phyloP scores from a whole-genome alignment of 2,329 filamentous ascomycete genomes.

The Phialocephala sp. region DNA sequence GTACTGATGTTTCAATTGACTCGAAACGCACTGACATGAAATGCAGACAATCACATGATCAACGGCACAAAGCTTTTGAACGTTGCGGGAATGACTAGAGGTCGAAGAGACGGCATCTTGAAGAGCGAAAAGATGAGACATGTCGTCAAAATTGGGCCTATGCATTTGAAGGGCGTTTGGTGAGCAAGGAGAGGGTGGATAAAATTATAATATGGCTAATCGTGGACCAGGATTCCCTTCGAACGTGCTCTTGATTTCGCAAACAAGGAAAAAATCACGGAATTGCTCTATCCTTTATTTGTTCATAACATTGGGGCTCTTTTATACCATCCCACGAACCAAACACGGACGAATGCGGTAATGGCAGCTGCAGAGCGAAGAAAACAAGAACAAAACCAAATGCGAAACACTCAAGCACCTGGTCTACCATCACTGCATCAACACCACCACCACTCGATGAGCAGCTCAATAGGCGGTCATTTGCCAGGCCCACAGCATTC shows the following conservation, averaged over 20 bases:
- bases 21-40: slow-evolving; percentile 19
- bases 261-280: slow-evolving; percentile 99
- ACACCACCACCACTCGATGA: slow-evolving; percentile 67
- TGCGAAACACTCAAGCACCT: slow-evolving; percentile 64
- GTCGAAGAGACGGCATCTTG: slow-evolving; percentile 90
- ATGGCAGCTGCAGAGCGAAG: slow-evolving; percentile 84
- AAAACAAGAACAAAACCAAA: slow-evolving; percentile 71
- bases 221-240: slow-evolving; percentile 83
- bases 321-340: slow-evolving; percentile 91
- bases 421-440: slow-evolving; percentile 73
- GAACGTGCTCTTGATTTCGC: slow-evolving; percentile 97
- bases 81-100: slow-evolving; percentile 96
- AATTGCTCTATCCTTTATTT: slow-evolving; percentile 92
- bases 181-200: slow-evolving; percentile 53
- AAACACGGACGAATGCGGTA: slow-evolving; percentile 79
- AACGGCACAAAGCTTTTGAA: slow-evolving; percentile 97
- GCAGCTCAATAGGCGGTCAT: slow-evolving; percentile 60
- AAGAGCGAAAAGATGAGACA: slow-evolving; percentile 98
- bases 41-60: slow-evolving; percentile 94
- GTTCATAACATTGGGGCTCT: slow-evolving; percentile 96
- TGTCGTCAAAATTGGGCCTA: slow-evolving; percentile 98
- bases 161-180: slow-evolving; percentile 99
- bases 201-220: slow-evolving; percentile 5
- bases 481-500: slow-evolving; percentile 55
- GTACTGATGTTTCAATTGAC: slow-evolving; percentile 34